These are phyloP conservation scores for Sedum album DNA, from an alignment of 164 flowering plant species.

Conservation along the genomic window DNA sequence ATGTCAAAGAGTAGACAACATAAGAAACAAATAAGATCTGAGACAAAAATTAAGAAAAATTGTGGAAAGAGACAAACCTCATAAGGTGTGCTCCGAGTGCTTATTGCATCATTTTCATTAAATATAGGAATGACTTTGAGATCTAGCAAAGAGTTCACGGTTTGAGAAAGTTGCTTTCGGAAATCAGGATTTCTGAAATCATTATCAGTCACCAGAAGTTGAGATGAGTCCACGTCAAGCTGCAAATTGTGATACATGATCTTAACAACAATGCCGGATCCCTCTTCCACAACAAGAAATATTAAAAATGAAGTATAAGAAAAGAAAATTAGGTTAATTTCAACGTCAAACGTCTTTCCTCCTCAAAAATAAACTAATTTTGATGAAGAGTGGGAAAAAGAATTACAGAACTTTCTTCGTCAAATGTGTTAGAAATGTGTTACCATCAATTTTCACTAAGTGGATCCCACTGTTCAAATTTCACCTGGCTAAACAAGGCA, in stretches of 20 bases:
- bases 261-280: too few relatives aligned
- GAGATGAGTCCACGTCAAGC: constrained; percentile 82
- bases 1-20: neutral
- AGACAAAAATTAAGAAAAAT: neutral
- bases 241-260: constrained; percentile 23
- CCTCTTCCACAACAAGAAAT: too few relatives aligned
- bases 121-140: constrained; percentile 73
- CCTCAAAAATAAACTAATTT: neutral
- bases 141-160: constrained; percentile 47
- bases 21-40: neutral
- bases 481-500: constrained; percentile 34
- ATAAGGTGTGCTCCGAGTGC: constrained; percentile 81
- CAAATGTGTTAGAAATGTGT: neutral
- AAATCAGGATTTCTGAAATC: constrained; percentile 67
- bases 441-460: neutral
- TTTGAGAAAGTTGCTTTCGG: constrained; percentile 57
- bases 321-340: too few relatives aligned
- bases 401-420: neutral
- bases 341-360: too few relatives aligned
- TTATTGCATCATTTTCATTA: constrained; percentile 89
- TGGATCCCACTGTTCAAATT: neutral
- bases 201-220: constrained; percentile 79
- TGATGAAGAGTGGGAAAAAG: neutral
- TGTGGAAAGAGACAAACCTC: constrained; percentile 34
- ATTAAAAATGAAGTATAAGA: neutral